Evolutionary conservation across 768 basidiomycete species (phyloP).

Genomic region (Boletus reticulatus): DNA sequence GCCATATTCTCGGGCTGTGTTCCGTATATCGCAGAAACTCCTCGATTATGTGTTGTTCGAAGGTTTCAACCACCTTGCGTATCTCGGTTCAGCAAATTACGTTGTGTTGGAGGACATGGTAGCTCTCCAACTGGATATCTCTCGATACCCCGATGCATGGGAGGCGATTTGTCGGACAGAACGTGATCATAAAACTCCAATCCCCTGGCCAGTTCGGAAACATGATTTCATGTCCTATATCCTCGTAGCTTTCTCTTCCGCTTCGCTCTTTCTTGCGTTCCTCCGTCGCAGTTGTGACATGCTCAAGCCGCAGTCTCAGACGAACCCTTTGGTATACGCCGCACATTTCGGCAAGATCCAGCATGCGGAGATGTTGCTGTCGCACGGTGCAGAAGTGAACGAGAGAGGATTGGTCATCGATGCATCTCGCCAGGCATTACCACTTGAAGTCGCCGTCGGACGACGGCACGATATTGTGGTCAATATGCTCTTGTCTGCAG

Average conservation of each 20-base stretch:
- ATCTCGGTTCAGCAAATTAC: not conserved
- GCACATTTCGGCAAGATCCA: conserved; percentile 5
- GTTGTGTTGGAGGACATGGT: conserved; percentile 1
- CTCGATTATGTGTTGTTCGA: conserved; percentile 2
- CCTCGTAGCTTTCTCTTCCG: conserved; percentile 4
- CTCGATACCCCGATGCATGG: not conserved
- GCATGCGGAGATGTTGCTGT: conserved; percentile 1
- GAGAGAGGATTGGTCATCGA: conserved; percentile 3
- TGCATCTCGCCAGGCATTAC: not conserved
- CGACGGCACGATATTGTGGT: conserved; percentile 1
- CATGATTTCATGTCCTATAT: conserved; percentile 10
- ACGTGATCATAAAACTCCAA: not conserved
- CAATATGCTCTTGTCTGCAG: not conserved
- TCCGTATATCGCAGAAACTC: not conserved
- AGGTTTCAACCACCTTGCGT: conserved; percentile 5
- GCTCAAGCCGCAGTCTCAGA: not conserved
- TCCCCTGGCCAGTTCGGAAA: not conserved
- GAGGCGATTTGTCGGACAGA: not conserved
- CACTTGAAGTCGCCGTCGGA: conserved; percentile 7
- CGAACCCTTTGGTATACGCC: conserved; percentile 11
- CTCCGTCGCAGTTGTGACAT: not conserved
- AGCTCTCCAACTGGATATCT: not conserved
- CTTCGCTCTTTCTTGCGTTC: conserved; percentile 1
- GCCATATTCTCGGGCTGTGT: too few species aligned
- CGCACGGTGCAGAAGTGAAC: conserved; percentile 1